Evolutionary conservation across 208 protist species (phyloP).

Genomic region (Blastocrithidia nonstop): DNA sequence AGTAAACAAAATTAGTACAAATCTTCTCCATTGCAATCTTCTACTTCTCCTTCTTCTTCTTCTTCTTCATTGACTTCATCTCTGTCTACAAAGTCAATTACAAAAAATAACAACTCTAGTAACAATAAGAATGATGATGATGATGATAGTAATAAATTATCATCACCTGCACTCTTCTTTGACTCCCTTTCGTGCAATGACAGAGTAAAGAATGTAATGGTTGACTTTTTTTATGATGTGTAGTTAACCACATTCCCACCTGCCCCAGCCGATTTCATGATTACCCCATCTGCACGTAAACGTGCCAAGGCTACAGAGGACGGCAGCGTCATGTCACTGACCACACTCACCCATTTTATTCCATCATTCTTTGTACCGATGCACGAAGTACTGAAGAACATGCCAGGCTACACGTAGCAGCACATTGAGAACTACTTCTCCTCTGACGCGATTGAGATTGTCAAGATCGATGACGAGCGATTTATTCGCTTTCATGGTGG

Average conservation of each 20-base stretch:
- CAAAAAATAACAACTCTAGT: too few relatives aligned
- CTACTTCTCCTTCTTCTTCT: too few relatives aligned
- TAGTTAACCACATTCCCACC: constrained; percentile 27
- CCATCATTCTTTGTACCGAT: constrained; percentile 79
- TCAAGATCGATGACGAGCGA: constrained; percentile 22
- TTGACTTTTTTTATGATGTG: constrained; percentile 80
- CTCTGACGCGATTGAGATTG: constrained; percentile 43
- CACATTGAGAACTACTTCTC: constrained; percentile 63
- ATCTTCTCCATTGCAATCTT: too few relatives aligned
- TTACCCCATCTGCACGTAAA: constrained; percentile 25
- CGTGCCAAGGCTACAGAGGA: constrained; percentile 19
- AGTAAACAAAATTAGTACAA: too few relatives aligned
- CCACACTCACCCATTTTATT: constrained; percentile 61
- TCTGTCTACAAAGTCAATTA: too few relatives aligned
- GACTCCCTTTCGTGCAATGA: too few relatives aligned
- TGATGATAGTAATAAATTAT: too few relatives aligned
- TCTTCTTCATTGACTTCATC: too few relatives aligned
- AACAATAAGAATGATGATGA: too few relatives aligned
- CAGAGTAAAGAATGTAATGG: constrained; percentile 7
- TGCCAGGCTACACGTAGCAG: constrained; percentile 80
- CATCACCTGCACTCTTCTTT: too few relatives aligned
- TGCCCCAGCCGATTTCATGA: constrained; percentile 61
- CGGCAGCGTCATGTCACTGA: constrained; percentile 51
- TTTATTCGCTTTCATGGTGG: constrained; percentile 72
- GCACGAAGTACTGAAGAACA: constrained; percentile 28